Evolutionary conservation across 139 green algal genomes (phyloP), one percentile per base, ranked within the genome.

Genomic region (Auxenochlorella pyrenoidosa): DNA sequence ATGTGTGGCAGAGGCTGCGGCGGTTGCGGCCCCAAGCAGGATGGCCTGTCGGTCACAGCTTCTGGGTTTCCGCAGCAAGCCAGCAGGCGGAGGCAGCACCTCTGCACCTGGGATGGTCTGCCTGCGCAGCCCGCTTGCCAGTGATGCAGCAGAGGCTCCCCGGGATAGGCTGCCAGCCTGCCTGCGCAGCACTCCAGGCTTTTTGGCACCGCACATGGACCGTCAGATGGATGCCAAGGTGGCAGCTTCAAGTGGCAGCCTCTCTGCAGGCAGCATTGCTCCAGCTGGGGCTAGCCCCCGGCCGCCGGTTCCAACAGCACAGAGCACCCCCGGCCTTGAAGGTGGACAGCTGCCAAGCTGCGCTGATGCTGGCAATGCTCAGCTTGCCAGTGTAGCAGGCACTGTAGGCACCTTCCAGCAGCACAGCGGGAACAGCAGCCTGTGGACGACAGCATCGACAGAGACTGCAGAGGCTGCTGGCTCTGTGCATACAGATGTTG

Each of bases 121-220:
- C 70, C 70, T 76, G 34, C 70, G 70, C 70, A 76, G 70, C 70
- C 70, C 70, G 70, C 70, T 76, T 5, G 34, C 38, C 70, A 44
- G 70, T 13, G n/a, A 44, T 28, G n/a, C 32, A 47, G 70, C 34
- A 21, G 70, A 76, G 21, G 70, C 70, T 41, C 34, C 70, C 70
- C 16, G 70, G 13, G 70, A 47, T 16, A 30, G 36, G 34, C 70
- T 76, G 16, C 36, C 70, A 0, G 34, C 34, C 34, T 47, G 70
- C 70, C 32, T 73, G 8, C 32, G 66, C 5, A 38, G 3, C 8
- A 5, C 66, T 73, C 30, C 66, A 41, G 66, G 15, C 15, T 13
- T 13, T 13, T 13, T 24, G 54, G 2, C 54, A 63, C 54, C 18
- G 16, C 54, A 22, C 2, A 24, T 13, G 16, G 54, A 24, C 10